Conservation (phyloP, 108 stramenopile species). For the Bacterosira constricta region DNA sequence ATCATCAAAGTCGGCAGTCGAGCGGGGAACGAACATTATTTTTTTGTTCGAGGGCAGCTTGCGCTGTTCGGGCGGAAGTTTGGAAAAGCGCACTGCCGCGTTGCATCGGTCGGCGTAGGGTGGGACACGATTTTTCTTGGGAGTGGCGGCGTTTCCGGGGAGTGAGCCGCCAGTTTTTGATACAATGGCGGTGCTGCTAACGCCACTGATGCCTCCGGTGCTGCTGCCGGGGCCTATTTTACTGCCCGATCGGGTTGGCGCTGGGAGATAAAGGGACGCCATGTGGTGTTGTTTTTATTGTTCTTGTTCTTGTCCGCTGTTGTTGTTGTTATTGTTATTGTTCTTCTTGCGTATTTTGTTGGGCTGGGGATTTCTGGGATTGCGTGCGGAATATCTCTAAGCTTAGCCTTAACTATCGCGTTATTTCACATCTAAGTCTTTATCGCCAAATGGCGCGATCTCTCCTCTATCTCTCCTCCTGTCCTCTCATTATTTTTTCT, state of each 20-base stretch:
- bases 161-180: neutral
- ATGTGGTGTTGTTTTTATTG: no score
- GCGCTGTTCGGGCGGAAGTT: conserved; percentile 70
- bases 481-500: no score
- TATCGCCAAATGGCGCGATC: no score
- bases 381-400: no score
- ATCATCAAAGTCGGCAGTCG: conserved; percentile 92
- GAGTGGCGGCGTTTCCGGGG: neutral
- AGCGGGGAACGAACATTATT: conserved; percentile 91
- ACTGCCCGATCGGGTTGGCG: conserved; percentile 48
- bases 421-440: no score
- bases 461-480: no score
- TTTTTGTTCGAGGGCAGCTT: conserved; percentile 37
- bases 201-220: neutral
- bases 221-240: conserved; percentile 26
- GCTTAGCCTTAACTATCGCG: no score
- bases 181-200: neutral
- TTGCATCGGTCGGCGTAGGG: conserved; percentile 75
- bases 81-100: conserved; percentile 63
- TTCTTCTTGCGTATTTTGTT: no score
- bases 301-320: no score
- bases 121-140: conserved; percentile 51
- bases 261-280: conserved; percentile 58
- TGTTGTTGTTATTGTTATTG: no score
- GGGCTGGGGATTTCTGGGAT: no score